Conservation (phyloP, 2,329 filamentous ascomycete genomes). For the Diaporthe ampelina region DNA sequence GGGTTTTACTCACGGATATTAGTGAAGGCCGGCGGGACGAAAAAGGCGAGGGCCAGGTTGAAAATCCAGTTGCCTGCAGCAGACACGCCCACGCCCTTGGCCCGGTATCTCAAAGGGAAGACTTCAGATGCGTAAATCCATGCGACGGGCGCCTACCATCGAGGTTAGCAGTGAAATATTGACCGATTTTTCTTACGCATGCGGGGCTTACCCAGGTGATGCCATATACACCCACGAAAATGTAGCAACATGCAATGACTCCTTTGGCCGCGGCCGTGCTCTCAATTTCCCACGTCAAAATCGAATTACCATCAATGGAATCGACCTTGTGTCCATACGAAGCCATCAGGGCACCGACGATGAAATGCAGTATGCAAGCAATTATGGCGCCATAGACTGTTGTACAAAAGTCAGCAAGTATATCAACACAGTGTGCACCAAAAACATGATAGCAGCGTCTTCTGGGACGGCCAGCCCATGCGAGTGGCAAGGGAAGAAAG, state of each 20-base stretch:
- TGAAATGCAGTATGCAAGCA: conserved; percentile 62
- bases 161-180: neutral
- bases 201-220: conserved; percentile 49
- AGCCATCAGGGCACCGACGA: conserved; percentile 65
- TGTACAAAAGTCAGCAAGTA: neutral
- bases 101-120: conserved; percentile 62
- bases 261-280: conserved; percentile 60
- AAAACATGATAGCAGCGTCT: neutral
- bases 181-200: neutral
- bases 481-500: neutral
- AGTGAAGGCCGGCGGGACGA: conserved; percentile 60
- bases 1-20: conserved; percentile 50
- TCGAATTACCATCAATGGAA: conserved; percentile 58
- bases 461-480: too few relatives aligned
- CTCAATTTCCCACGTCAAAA: conserved; percentile 60
- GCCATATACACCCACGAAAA: conserved; percentile 56
- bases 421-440: too few relatives aligned
- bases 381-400: conserved; percentile 58
- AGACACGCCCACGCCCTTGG: conserved; percentile 66
- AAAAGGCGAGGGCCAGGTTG: conserved; percentile 64
- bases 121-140: conserved; percentile 54
- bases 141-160: conserved; percentile 45
- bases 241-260: conserved; percentile 64
- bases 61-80: conserved; percentile 66
- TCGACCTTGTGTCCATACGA: conserved; percentile 60